These are phyloP conservation scores for Dioscorea dumetorum DNA, from an alignment of 106 monocot species.

Conservation along the genomic window DNA sequence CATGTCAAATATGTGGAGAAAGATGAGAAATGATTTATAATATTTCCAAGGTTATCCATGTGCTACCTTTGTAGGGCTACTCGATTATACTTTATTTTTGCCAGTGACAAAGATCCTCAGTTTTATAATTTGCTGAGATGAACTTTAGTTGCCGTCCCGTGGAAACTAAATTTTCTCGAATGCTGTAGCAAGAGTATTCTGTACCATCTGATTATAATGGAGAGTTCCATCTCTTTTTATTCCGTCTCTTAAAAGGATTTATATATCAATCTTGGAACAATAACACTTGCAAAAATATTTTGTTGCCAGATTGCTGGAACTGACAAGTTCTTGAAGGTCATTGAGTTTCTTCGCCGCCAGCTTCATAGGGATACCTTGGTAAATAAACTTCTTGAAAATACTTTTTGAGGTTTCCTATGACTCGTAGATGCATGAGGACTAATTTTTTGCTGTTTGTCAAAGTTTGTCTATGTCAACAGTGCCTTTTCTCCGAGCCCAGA, in stretches of 20 bases:
- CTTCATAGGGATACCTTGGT: conserved; percentile 94
- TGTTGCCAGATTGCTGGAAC: conserved; percentile 60
- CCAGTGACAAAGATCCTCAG: no score
- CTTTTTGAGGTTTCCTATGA: conserved; percentile 1
- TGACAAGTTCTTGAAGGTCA: conserved; percentile 78
- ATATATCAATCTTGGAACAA: not conserved
- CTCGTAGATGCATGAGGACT: not conserved
- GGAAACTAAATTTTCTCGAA: no score
- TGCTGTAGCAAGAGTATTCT: no score
- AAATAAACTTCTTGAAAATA: not conserved
- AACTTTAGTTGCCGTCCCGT: no score
- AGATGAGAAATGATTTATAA: no score
- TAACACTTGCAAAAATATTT: not conserved
- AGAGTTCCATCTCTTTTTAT: not conserved
- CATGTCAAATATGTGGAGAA: no score
- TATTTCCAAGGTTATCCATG: no score
- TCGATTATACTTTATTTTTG: no score
- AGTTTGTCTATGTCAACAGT: conserved; percentile 98
- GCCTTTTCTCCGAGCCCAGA: conserved; percentile 98
- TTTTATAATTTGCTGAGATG: no score
- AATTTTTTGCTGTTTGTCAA: not conserved
- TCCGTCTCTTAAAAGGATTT: not conserved
- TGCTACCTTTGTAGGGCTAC: no score
- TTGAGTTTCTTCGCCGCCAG: conserved; percentile 83
- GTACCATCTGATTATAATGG: not conserved